A percentile compares a stretch with the other conserved stretches of the same genome.
Evolutionary conservation across 495 filamentous ascomycete species (phyloP).

Genomic region (Penicillium roqueforti): DNA sequence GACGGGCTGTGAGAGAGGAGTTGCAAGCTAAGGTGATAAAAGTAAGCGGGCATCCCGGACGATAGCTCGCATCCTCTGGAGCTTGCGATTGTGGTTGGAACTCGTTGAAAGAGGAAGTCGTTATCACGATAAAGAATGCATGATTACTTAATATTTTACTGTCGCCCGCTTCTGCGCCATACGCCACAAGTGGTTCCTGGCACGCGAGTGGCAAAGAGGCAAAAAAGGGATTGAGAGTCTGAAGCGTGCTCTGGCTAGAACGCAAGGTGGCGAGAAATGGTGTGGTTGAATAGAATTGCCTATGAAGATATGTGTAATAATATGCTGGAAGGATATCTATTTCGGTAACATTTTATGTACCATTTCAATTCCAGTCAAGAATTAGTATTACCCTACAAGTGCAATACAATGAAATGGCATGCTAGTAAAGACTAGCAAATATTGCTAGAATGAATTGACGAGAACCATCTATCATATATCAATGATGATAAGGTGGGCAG

Average conservation of each 20-base stretch:
- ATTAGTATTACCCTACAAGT: neutral
- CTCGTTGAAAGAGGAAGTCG: neutral
- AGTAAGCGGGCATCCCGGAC: constrained; percentile 73
- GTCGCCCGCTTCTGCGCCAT: neutral
- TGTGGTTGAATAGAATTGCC: neutral
- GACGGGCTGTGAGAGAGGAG: constrained; percentile 52
- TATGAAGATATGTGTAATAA: no score
- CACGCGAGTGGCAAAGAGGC: constrained; percentile 9
- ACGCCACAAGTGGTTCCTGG: constrained; percentile 3
- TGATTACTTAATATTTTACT: constrained; percentile 2
- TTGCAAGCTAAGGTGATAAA: constrained; percentile 89
- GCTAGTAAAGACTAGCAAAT: constrained; percentile 8
- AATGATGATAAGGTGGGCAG: constrained; percentile 9
- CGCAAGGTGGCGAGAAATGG: neutral
- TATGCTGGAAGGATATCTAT: no score
- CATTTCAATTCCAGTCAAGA: neutral
- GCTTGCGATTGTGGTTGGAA: neutral
- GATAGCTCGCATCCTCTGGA: constrained; percentile 28
- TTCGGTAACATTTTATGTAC: neutral
- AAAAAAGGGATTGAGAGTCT: neutral
- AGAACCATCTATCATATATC: constrained; percentile 8
- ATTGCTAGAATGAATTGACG: constrained; percentile 16
- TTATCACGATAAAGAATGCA: constrained; percentile 13
- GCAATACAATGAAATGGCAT: neutral
- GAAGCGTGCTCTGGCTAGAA: neutral